Evolutionary conservation across 345 rosid genomes (phyloP), one percentile per base, ranked within the genome.

Genomic region (Gossypium arboreum): DNA sequence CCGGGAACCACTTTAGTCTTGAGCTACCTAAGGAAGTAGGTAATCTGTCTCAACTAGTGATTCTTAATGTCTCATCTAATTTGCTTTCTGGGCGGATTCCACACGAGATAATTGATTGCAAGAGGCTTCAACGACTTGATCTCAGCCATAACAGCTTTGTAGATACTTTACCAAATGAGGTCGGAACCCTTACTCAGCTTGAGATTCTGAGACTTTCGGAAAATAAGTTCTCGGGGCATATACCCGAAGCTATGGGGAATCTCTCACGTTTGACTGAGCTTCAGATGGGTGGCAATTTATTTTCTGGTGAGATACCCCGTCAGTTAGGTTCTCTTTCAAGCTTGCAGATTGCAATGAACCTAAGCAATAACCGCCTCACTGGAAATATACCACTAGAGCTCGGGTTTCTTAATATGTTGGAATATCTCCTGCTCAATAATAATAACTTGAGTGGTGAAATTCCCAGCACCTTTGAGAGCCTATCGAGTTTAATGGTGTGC

Each of bases 281-380:
- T 68, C 96, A 93, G 79, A 91, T 95, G 99, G 99, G 98, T 45
- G 94, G 93, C 71, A 95, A 95, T 79, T 71, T 81, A 77, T 89
- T 95, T 77, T 91, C 92, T 2, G 94, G 96, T 27, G 78, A 70
- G 56, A 90, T 95, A 75, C 98, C 97, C 2, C 81, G 84, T n/a
- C 85, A 90, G 78, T 78, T 95, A 59, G 98, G 99, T 75, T 75
- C 55, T 27, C 92, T 95, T 72, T 89, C 92, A 3, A 86, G 98
- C 85, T 83, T 95, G 81, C 99, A 93, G 79, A 95, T 95, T 73
- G 95, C 96, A 17, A 73, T 95, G 92, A 95, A 95, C 81, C 88
- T 95, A 75, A 95, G 99, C 79, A 83, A 86, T 78, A 95, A 95
- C 55, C 79, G 79, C 15, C 87, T 95, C 73, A 83, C 81, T 3